phyloP scores from a whole-genome alignment of 345 rosid genomes.

The Odontarrhena argentea region DNA sequence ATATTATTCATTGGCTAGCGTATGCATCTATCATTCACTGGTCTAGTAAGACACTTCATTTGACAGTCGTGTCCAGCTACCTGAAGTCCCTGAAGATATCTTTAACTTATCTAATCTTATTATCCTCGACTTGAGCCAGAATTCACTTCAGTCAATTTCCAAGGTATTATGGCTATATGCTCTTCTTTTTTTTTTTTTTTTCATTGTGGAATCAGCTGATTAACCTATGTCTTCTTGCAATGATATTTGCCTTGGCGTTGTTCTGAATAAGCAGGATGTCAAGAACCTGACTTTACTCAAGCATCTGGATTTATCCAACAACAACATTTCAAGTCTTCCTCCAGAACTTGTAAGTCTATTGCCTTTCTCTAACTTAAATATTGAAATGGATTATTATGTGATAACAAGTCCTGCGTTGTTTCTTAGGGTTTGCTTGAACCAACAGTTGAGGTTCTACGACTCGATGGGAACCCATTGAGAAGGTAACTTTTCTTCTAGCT shows the following conservation, averaged over 20 bases:
- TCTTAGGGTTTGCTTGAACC: constrained; percentile 83
- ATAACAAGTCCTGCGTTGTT: constrained; percentile 5
- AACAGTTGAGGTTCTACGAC: constrained; percentile 72
- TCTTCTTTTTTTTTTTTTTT: constrained; percentile 11
- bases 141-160: constrained; percentile 68
- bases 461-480: constrained; percentile 87
- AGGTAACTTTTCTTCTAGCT: constrained; percentile 51
- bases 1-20: neutral
- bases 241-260: constrained; percentile 20
- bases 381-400: neutral
- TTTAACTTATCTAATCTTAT: constrained; percentile 57
- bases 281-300: constrained; percentile 66
- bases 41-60: constrained; percentile 24
- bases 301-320: constrained; percentile 83
- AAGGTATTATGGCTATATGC: constrained; percentile 45
- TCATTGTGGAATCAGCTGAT: neutral
- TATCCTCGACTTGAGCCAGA: constrained; percentile 83
- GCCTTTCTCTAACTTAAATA: constrained; percentile 16
- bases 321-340: constrained; percentile 76
- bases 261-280: constrained; percentile 54
- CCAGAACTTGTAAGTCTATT: constrained; percentile 60
- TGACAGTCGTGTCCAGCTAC: constrained; percentile 69
- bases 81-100: constrained; percentile 68
- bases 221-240: constrained; percentile 5
- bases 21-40: constrained; percentile 1